phyloP scores from a whole-genome alignment of 441 rosid genomes.

The Pelargonium myrrhifolium region DNA sequence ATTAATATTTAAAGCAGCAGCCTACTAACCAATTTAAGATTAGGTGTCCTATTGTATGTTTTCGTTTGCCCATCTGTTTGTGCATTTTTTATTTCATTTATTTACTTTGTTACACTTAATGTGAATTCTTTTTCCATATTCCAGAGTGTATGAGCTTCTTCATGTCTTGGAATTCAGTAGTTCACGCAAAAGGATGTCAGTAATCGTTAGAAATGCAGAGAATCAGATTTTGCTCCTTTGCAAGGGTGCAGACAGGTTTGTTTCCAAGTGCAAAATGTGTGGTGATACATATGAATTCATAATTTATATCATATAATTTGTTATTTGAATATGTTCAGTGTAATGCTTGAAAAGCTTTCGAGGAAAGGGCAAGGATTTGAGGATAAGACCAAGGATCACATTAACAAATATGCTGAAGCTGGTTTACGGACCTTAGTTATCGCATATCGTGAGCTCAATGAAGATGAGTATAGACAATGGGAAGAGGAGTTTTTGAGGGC shows the following conservation, averaged over 20 bases:
- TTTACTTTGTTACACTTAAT: background rate
- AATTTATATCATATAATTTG: background rate
- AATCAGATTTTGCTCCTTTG: conserved; percentile 73
- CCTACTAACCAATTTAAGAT: no score
- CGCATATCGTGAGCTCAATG: conserved; percentile 72
- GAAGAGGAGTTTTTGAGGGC: conserved; percentile 55
- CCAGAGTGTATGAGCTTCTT: conserved; percentile 64
- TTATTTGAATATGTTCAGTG: conserved; percentile 32
- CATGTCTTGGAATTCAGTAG: conserved; percentile 81
- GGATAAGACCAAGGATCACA: conserved; percentile 59
- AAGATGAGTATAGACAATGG: conserved; percentile 56
- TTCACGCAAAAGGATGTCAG: conserved; percentile 95
- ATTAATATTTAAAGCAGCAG: no score
- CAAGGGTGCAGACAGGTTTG: conserved; percentile 96
- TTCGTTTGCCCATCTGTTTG: background rate
- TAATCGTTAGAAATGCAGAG: conserved; percentile 57
- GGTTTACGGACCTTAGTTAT: conserved; percentile 87
- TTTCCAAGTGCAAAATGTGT: background rate
- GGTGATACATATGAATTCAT: background rate
- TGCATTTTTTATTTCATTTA: background rate
- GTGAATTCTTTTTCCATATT: conserved; percentile 18
- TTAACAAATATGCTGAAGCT: conserved; percentile 82
- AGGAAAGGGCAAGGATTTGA: conserved; percentile 49
- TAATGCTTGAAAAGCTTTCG: conserved; percentile 83
- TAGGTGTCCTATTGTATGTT: no score